Base-by-base conservation (phyloP, 2,329 filamentous ascomycete species). In the Chaetomium sp. region DNA sequence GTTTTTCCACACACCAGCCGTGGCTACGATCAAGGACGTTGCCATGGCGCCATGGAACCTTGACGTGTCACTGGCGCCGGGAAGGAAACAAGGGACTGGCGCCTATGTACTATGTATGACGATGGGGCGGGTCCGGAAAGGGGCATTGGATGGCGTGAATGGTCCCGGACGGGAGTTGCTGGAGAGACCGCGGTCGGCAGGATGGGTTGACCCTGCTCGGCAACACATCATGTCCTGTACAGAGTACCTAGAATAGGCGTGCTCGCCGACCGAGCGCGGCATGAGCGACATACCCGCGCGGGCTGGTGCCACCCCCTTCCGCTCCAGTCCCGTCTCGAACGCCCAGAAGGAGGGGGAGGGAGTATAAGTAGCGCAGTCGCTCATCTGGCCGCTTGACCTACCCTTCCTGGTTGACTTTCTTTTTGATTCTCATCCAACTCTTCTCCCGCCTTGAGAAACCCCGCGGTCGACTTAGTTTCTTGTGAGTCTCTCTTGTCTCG, bases 191-290 rank as follows among this genome's bases (percentile, higher is more conserved):
- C 53, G 35, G 49, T 46, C 41, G 44, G 53, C 61, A 62, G 62
- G 55, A 63, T 61, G 60, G 61, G 49, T 60, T 61, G 59, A 58
- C 54, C 61, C 58, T 62, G 58, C 53, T 56, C 57, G 51, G 54
- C 57, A 55, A 57, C 56, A 62, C 60, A 57, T 60, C 59, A 56
- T 61, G 19, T 27, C 2, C 19, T 27, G 19, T 27, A 27, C 19
- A 27, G 19, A 27, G 19, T 27, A 27, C 19, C 46, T 58, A 57
- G 59, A 61, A 61, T 56, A 62, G 61, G 61, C 49, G 49, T 57
- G 54, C 51, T 59, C 55, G 52, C 57, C 55, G 58, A 48, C 47
- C 52, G 52, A 60, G 51, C 56, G 56, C 52, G 49, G 49, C 54
- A 56, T 51, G 52, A 51, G 49, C 53, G 49, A 27, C 19, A 27